Conservation (phyloP, 345 rosid species). For the Arabidopsis suecica region DNA sequence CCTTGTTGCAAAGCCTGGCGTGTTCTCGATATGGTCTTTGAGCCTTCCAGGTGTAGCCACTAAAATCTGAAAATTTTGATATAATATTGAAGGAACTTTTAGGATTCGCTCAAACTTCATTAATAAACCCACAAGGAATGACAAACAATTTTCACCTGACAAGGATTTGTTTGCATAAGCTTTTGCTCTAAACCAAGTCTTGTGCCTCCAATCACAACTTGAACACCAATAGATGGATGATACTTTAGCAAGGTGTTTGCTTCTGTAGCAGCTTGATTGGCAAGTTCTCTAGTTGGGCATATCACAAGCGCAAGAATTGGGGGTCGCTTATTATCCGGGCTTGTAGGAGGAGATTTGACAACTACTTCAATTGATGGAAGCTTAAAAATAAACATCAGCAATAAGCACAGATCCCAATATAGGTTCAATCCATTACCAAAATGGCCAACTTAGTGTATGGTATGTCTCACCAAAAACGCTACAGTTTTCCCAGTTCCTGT, state of each 20-base stretch:
- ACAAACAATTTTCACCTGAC: conserved; percentile 62
- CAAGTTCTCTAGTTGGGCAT: conserved; percentile 98
- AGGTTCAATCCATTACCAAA: background rate
- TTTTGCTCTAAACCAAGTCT: conserved; percentile 89
- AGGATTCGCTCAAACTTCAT: background rate
- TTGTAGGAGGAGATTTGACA: conserved; percentile 67
- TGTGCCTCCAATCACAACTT: conserved; percentile 99
- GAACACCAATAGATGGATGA: conserved; percentile 90
- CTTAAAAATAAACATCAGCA: conserved; percentile 48
- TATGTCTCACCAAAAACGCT: conserved; percentile 87
- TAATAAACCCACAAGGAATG: conserved; percentile 9
- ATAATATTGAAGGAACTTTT: background rate
- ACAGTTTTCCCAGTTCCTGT: conserved; percentile 98
- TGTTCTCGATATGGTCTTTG: conserved; percentile 93
- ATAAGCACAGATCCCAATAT: conserved; percentile 14
- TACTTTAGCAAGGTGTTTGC: conserved; percentile 81
- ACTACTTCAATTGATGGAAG: conserved; percentile 95
- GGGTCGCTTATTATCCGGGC: conserved; percentile 73
- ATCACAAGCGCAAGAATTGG: conserved; percentile 85
- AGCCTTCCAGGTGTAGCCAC: conserved; percentile 99
- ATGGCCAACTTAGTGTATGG: conserved; percentile 15
- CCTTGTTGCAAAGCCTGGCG: conserved; percentile 92
- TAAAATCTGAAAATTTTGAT: conserved; percentile 64
- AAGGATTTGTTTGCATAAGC: conserved; percentile 88
- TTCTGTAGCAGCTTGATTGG: conserved; percentile 92